Conservation (phyloP, 139 green algal species). For the Asterochloris sp. region DNA sequence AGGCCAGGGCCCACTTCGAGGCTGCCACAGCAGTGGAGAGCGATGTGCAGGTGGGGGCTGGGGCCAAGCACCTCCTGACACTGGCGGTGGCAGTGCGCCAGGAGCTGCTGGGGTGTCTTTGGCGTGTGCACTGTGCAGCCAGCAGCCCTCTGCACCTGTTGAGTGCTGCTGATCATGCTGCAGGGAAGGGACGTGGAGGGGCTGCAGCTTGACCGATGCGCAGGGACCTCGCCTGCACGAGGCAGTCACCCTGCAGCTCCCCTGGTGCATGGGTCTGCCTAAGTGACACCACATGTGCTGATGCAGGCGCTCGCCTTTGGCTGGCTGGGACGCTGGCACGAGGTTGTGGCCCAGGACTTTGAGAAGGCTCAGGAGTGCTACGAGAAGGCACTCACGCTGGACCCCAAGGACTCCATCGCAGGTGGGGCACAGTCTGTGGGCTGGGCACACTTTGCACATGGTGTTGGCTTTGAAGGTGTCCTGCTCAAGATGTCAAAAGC, state of each 20-base stretch:
- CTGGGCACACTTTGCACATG: too few species aligned
- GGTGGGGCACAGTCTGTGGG: neutral
- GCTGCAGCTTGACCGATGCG: neutral
- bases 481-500: too few species aligned
- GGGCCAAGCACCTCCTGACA: neutral
- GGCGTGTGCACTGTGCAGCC: neutral
- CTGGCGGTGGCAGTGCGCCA: neutral
- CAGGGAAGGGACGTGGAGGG: neutral
- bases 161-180: neutral
- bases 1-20: slow-evolving; percentile 28
- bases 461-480: too few species aligned
- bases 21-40: slow-evolving; percentile 20
- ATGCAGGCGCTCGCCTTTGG: slow-evolving; percentile 52
- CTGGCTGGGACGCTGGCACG: slow-evolving; percentile 62
- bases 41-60: slow-evolving; percentile 21
- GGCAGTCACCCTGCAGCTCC: neutral
- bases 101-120: neutral
- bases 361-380: slow-evolving; percentile 61
- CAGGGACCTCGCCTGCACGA: neutral
- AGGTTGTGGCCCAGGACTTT: slow-evolving; percentile 41
- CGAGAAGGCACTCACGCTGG: slow-evolving; percentile 51
- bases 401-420: slow-evolving; percentile 28
- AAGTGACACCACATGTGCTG: neutral
- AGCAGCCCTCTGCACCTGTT: neutral
- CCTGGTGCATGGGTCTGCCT: neutral